Evolutionary conservation across 2,329 filamentous ascomycete species (phyloP).

Genomic region (Aspergillus aculeatinus): DNA sequence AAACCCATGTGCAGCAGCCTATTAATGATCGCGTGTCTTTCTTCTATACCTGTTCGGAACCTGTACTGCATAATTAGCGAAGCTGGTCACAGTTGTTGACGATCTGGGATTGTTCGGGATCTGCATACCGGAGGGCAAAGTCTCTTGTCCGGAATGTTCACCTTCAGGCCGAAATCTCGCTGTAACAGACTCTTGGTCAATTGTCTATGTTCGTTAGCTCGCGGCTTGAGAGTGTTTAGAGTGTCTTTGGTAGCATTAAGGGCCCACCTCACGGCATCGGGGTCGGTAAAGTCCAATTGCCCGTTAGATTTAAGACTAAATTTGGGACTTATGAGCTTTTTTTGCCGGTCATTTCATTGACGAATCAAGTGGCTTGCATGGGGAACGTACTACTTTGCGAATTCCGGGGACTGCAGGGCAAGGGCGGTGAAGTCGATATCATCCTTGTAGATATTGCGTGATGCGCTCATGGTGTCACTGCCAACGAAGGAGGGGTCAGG

Average conservation of each 20-base stretch:
- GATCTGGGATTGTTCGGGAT: background rate
- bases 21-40: background rate
- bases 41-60: constrained; percentile 47
- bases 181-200: constrained; percentile 77
- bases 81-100: too few species aligned
- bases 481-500: background rate
- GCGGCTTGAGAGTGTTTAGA: constrained; percentile 10
- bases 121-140: constrained; percentile 76
- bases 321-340: background rate
- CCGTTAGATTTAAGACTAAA: constrained; percentile 53
- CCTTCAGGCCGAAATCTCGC: constrained; percentile 68
- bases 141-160: constrained; percentile 73
- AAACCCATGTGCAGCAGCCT: background rate
- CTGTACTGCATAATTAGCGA: constrained; percentile 26
- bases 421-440: constrained; percentile 63
- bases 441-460: constrained; percentile 53
- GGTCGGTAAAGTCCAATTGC: constrained; percentile 77
- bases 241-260: background rate
- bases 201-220: constrained; percentile 41
- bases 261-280: constrained; percentile 67
- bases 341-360: constrained; percentile 5
- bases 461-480: constrained; percentile 29
- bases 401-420: constrained; percentile 58
- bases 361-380: constrained; percentile 41
- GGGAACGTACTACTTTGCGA: constrained; percentile 55